A percentile compares a stretch with the other conserved stretches of the same genome.
phyloP scores from a whole-genome alignment of 169 alveolate genomes.

The Plasmodium blacklocki region DNA sequence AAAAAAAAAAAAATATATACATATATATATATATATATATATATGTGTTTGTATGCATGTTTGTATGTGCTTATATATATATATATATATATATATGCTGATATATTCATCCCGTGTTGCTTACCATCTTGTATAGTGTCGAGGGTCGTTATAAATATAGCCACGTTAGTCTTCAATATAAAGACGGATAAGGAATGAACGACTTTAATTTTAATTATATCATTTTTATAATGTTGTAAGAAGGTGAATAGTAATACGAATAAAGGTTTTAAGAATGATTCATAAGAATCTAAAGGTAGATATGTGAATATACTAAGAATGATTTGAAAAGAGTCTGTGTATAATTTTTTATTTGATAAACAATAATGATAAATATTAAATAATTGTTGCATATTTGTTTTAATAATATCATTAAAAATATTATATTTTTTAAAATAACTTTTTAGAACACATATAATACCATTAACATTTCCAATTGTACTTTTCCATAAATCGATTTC shows the following conservation, averaged over 20 bases:
- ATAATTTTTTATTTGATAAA: conserved; percentile 86
- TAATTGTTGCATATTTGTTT: conserved; percentile 82
- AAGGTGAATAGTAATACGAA: conserved; percentile 84
- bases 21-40: neutral
- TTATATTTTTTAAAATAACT: conserved; percentile 84
- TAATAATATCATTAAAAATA: conserved; percentile 82
- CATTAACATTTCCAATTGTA: conserved; percentile 85
- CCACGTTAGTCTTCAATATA: conserved; percentile 18
- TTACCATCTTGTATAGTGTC: conserved; percentile 10
- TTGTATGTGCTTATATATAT: too few relatives aligned
- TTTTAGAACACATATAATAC: conserved; percentile 84
- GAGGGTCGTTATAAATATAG: conserved; percentile 6
- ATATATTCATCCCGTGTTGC: too few relatives aligned
- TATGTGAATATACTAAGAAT: conserved; percentile 83
- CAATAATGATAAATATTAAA: conserved; percentile 88
- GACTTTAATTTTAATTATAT: conserved; percentile 42
- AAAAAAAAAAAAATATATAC: neutral
- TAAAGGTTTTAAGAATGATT: conserved; percentile 82
- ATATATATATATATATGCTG: too few relatives aligned
- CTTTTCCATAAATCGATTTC: conserved; percentile 80
- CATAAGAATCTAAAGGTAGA: conserved; percentile 83
- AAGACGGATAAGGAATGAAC: conserved; percentile 39
- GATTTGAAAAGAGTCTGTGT: conserved; percentile 85
- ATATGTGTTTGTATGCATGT: neutral
- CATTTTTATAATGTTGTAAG: conserved; percentile 81